Conservation (phyloP, 2,329 filamentous ascomycete species). For the Beauveria medogensis region DNA sequence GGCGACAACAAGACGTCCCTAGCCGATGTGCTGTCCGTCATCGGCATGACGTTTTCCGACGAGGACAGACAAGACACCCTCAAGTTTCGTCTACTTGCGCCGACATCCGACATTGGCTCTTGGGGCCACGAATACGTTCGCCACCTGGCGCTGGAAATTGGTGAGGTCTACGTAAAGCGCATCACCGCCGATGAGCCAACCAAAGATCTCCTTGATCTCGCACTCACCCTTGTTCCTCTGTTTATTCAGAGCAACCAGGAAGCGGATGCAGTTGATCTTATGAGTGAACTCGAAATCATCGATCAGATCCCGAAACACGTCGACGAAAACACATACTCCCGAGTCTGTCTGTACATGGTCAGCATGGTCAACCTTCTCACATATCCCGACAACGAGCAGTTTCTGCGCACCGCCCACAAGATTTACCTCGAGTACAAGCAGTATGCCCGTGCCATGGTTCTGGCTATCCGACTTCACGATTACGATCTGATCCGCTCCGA, state of each 20-base stretch:
- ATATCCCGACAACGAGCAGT: conserved; percentile 93
- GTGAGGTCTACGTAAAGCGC: conserved; percentile 84
- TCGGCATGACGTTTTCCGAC: conserved; percentile 98
- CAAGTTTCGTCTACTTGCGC: conserved; percentile 86
- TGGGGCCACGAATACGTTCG: conserved; percentile 99
- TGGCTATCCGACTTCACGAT: conserved; percentile 91
- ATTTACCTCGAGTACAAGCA: conserved; percentile 94
- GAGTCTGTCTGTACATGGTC: conserved; percentile 96
- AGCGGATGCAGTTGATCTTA: conserved; percentile 91
- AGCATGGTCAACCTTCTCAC: conserved; percentile 98
- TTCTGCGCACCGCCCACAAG: conserved; percentile 83
- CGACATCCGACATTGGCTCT: conserved; percentile 84
- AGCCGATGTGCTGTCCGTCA: conserved; percentile 91
- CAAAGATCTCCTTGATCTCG: conserved; percentile 78
- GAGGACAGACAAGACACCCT: conserved; percentile 93
- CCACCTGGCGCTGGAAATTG: conserved; percentile 91
- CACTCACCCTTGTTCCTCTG: conserved; percentile 77
- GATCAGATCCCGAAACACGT: conserved; percentile 82
- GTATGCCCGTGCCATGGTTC: conserved; percentile 83
- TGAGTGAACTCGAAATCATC: conserved; percentile 97
- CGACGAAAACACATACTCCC: conserved; percentile 85
- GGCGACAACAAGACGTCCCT: conserved; percentile 81
- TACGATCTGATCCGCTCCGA: conserved; percentile 72
- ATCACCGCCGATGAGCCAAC: conserved; percentile 77
- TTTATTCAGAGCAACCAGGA: conserved; percentile 97